phyloP scores from a whole-genome alignment of 371 early-diverging fungal genomes.

The Sporodiniella umbellata region DNA sequence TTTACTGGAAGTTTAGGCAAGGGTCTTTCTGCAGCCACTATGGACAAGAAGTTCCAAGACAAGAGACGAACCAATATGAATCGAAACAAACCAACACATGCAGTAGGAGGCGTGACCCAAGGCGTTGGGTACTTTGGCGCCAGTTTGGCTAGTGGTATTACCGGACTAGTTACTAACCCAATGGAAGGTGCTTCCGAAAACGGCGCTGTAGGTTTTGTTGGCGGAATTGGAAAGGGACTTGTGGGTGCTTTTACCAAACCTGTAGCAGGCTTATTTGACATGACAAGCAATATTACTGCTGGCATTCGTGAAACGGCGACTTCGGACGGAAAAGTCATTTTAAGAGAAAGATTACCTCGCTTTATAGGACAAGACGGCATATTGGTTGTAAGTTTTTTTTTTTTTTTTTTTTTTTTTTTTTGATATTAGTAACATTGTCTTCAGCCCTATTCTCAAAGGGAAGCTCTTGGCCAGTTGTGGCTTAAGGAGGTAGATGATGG shows the following conservation, averaged over 20 bases:
- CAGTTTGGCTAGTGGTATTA: slow-evolving; percentile 76
- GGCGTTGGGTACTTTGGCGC: slow-evolving; percentile 77
- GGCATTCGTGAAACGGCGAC: slow-evolving; percentile 97
- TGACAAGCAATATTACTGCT: slow-evolving; percentile 74
- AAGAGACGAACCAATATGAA: slow-evolving; percentile 63
- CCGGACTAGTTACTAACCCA: slow-evolving; percentile 81
- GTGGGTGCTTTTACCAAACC: slow-evolving; percentile 90
- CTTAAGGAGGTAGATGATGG: slow-evolving; percentile 82
- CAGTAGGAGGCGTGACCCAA: slow-evolving; percentile 73
- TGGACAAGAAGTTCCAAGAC: slow-evolving; percentile 83
- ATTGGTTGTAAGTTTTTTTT: slow-evolving; percentile 41
- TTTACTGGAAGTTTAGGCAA: slow-evolving; percentile 87
- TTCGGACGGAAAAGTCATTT: slow-evolving; percentile 74
- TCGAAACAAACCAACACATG: slow-evolving; percentile 83
- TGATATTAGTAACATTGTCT: too few species aligned
- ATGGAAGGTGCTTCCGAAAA: slow-evolving; percentile 79
- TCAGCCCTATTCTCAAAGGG: slow-evolving; percentile 75
- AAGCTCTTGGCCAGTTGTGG: slow-evolving; percentile 91
- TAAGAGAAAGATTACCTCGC: slow-evolving; percentile 85
- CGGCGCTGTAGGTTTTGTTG: slow-evolving; percentile 83
- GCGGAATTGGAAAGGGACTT: slow-evolving; percentile 83
- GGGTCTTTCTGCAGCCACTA: slow-evolving; percentile 82
- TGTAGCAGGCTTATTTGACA: slow-evolving; percentile 81
- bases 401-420: not conserved
- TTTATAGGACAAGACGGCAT: slow-evolving; percentile 84